Evolutionary conservation across 2,329 filamentous ascomycete species (phyloP).

Genomic region (Pleurostoma richardsiae): DNA sequence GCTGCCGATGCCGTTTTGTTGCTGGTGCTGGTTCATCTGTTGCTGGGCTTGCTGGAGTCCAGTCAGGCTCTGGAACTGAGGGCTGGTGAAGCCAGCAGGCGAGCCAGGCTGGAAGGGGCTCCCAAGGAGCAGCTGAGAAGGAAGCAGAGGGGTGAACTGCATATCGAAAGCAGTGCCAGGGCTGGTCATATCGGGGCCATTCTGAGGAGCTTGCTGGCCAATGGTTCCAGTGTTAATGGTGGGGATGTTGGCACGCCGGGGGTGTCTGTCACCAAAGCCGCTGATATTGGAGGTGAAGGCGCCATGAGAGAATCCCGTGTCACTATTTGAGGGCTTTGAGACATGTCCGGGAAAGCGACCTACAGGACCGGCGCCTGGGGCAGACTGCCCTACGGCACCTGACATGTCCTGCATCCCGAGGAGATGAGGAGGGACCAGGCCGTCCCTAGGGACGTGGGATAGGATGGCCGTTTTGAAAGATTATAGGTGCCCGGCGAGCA

Average conservation of each 20-base stretch:
- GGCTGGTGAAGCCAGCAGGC: constrained; percentile 81
- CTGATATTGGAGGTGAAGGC: constrained; percentile 84
- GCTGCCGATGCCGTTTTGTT: constrained; percentile 63
- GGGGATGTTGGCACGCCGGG: constrained; percentile 79
- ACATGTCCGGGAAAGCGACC: constrained; percentile 64
- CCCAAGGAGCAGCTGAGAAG: constrained; percentile 88
- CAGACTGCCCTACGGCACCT: constrained; percentile 53
- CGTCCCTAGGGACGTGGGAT: constrained; percentile 75
- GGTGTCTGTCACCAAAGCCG: constrained; percentile 82
- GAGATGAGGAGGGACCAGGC: constrained; percentile 78
- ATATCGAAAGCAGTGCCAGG: constrained; percentile 91
- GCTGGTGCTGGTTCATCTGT: constrained; percentile 33
- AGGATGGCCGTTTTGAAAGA: constrained; percentile 76
- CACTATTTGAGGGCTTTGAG: constrained; percentile 77
- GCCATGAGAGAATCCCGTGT: constrained; percentile 88
- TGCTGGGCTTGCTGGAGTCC: constrained; percentile 65
- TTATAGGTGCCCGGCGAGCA: constrained; percentile 48
- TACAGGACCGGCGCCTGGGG: constrained; percentile 46
- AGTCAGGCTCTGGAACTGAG: constrained; percentile 83
- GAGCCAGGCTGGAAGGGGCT: constrained; percentile 96
- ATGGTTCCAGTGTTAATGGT: constrained; percentile 83
- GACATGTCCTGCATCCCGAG: constrained; percentile 90
- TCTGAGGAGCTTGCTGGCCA: constrained; percentile 41
- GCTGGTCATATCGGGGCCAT: constrained; percentile 70
- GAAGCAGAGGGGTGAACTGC: constrained; percentile 95